Percentiles rank a stretch among this genome's conserved stretches.
phyloP scores from a whole-genome alignment of 352 stramenopile species.

The Thraustochytrium striatum region DNA sequence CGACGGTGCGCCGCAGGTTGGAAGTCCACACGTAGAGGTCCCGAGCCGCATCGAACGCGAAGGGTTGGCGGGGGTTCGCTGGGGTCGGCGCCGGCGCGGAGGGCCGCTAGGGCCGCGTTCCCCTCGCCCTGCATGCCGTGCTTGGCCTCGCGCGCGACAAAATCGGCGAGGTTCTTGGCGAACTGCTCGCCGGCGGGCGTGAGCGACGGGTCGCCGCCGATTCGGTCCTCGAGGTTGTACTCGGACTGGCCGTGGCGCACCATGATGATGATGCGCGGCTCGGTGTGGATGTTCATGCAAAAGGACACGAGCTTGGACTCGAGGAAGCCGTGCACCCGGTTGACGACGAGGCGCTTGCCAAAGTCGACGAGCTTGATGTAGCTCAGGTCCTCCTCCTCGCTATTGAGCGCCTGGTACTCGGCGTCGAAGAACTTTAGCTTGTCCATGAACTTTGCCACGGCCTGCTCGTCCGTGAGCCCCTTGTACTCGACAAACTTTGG shows the following conservation, averaged over 20 bases:
- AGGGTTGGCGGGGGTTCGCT: background rate
- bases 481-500: slow-evolving; percentile 66
- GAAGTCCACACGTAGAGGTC: slow-evolving; percentile 85
- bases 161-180: slow-evolving; percentile 83
- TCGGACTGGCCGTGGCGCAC: slow-evolving; percentile 93
- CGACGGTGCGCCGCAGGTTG: slow-evolving; percentile 88
- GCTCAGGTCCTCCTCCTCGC: slow-evolving; percentile 67
- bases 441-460: slow-evolving; percentile 70
- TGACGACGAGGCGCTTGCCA: slow-evolving; percentile 74
- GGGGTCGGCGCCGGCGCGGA: background rate
- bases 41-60: slow-evolving; percentile 59
- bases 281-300: slow-evolving; percentile 89
- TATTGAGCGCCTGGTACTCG: slow-evolving; percentile 80
- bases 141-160: background rate
- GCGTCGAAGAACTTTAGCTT: slow-evolving; percentile 75
- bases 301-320: slow-evolving; percentile 78
- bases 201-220: slow-evolving; percentile 88
- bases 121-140: slow-evolving; percentile 1
- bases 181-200: slow-evolving; percentile 86
- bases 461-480: slow-evolving; percentile 66
- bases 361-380: slow-evolving; percentile 82
- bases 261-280: slow-evolving; percentile 89
- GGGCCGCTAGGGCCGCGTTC: background rate
- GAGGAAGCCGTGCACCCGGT: slow-evolving; percentile 75
- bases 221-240: slow-evolving; percentile 94